Evolutionary conservation across 108 stramenopile genomes (phyloP), one percentile per base, ranked within the genome.

Genomic region (Thalassiosira profunda): DNA sequence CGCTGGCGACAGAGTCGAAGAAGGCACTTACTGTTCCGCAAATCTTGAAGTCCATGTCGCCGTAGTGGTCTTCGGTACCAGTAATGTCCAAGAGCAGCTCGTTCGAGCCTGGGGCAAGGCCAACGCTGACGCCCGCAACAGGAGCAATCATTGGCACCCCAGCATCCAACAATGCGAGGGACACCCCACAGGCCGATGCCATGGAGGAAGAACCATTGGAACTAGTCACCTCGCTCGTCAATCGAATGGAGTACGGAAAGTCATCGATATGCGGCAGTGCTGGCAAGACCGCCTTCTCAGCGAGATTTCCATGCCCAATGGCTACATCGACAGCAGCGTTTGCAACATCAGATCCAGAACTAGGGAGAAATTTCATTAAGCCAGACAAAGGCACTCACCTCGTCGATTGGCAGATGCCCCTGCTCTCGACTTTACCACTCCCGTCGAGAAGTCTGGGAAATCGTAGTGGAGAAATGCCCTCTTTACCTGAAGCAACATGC

Each of bases 361-460:
- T 90, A 8, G 97, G 97, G 34, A 96, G 97, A 65, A 98, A 98
- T 15, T n/a, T n/a, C n/a, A n/a, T n/a, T n/a, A n/a, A n/a, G n/a
- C n/a, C n/a, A n/a, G n/a, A n/a, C n/a, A n/a, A n/a, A n/a, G n/a
- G n/a, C 77, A 75, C 48, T 81, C 77, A 46, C 70, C 85, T 26
- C 96, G 75, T 5, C 96, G 80, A 63, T 89, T 94, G 3, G 70
- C 38, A 9, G 69, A 74, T 6, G 63, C 48, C 1, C 60, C 56
- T n/a, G 67, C 62, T 57, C 73, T 84, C 17, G 79, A 52, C 45
- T 63, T 72, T 15, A 83, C 65, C 38, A 74, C 78, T 7, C 90
- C 92, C 5, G 78, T 89, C 43, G 82, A 81, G 62, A 80, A 93
- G 12, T 87, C 70, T 9, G 96, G 93, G 60, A 97, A 97, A 54